These are phyloP conservation scores for Alectoria sarmentosa DNA, from an alignment of 495 filamentous ascomycete genomes.

Conservation along the genomic window DNA sequence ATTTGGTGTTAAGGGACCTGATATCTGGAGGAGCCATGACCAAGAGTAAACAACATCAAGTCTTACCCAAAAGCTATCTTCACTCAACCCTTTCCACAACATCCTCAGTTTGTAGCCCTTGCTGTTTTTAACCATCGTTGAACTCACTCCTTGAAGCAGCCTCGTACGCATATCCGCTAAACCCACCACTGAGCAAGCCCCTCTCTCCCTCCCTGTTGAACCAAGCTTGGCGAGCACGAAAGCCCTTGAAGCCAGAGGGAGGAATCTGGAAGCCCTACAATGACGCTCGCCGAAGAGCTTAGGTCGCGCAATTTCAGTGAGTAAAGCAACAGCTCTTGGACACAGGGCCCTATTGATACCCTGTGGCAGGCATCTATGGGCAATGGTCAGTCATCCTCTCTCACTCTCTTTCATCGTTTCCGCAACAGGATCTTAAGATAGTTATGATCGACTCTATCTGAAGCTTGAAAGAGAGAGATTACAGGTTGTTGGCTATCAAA, in stretches of 20 bases:
- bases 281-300: slow-evolving; percentile 65
- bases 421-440: not conserved
- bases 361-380: slow-evolving; percentile 82
- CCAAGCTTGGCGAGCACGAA: not conserved
- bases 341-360: slow-evolving; percentile 31
- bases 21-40: slow-evolving; percentile 10
- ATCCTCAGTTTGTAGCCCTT: slow-evolving; percentile 3
- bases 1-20: slow-evolving; percentile 4
- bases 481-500: not conserved
- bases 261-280: slow-evolving; percentile 22
- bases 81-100: not conserved
- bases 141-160: not conserved
- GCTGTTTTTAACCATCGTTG: not conserved
- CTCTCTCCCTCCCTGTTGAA: not conserved
- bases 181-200: not conserved
- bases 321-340: slow-evolving; percentile 31
- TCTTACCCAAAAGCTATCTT: not conserved
- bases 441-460: not conserved
- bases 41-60: slow-evolving; percentile 6
- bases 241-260: not conserved
- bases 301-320: slow-evolving; percentile 96
- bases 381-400: slow-evolving; percentile 79
- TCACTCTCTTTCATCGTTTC: slow-evolving; percentile 6
- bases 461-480: slow-evolving; percentile 1
- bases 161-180: not conserved